phyloP scores from a whole-genome alignment of 1,139 yeast genomes.

The Saccharomyces hybrid region DNA sequence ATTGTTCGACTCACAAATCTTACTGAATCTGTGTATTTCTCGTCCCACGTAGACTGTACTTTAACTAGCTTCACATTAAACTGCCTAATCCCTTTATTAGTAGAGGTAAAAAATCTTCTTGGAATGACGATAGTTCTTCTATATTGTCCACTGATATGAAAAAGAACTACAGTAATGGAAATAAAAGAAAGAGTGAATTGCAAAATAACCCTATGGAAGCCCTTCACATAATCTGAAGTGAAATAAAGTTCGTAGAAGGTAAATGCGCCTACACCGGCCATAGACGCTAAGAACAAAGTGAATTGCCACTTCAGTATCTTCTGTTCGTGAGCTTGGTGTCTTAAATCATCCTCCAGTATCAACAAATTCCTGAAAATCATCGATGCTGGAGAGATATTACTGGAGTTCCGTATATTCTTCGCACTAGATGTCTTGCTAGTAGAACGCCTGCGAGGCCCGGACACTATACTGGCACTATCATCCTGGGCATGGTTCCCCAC shows the following conservation, averaged over 20 bases:
- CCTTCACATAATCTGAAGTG: constrained; percentile 14
- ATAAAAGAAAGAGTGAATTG: constrained; percentile 63
- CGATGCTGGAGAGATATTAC: constrained; percentile 49
- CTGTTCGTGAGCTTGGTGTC: constrained; percentile 71
- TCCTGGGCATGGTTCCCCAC: neutral
- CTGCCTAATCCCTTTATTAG: constrained; percentile 83
- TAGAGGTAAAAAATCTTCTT: constrained; percentile 62
- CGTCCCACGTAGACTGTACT: constrained; percentile 53
- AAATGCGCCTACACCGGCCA: constrained; percentile 35
- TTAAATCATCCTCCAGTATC: constrained; percentile 73
- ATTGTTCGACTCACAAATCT: constrained; percentile 27
- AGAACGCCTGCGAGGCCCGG: constrained; percentile 19
- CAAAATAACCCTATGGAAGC: constrained; percentile 37
- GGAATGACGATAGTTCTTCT: constrained; percentile 77
- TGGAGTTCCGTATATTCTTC: constrained; percentile 23
- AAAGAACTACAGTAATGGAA: constrained; percentile 61
- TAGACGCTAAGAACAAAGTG: constrained; percentile 54
- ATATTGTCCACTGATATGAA: constrained; percentile 85
- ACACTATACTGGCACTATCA: neutral
- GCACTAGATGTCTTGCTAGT: constrained; percentile 29
- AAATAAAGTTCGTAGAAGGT: constrained; percentile 32
- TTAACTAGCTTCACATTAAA: constrained; percentile 72
- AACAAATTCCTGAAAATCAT: constrained; percentile 72
- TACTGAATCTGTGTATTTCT: constrained; percentile 40
- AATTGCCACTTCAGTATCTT: constrained; percentile 64